Conservation (phyloP, 2,329 filamentous ascomycete species). For the Aureobasidium sp. region DNA sequence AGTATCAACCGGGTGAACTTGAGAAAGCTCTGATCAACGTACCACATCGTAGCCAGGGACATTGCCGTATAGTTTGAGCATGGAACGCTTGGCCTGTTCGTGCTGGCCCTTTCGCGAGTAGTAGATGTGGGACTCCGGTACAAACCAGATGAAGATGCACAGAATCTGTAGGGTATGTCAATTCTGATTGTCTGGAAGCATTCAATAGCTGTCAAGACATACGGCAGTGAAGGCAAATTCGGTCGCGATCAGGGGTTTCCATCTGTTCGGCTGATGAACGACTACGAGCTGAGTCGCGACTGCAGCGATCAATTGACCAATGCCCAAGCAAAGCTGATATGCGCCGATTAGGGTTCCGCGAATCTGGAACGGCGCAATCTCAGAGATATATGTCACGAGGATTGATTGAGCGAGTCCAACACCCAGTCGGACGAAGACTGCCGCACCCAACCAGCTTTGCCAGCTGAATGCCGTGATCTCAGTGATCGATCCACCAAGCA, state of each 20-base stretch:
- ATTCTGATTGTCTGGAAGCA: not conserved
- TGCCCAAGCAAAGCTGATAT: slow-evolving; percentile 19
- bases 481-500: slow-evolving; percentile 18
- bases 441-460: slow-evolving; percentile 20
- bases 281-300: slow-evolving; percentile 18
- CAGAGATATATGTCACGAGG: slow-evolving; percentile 20
- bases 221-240: slow-evolving; percentile 21
- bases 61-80: slow-evolving; percentile 18
- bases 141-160: slow-evolving; percentile 18
- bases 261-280: slow-evolving; percentile 17
- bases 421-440: slow-evolving; percentile 19
- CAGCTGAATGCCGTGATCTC: slow-evolving; percentile 19
- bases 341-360: slow-evolving; percentile 20
- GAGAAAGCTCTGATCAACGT: not conserved
- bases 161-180: slow-evolving; percentile 15
- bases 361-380: slow-evolving; percentile 20
- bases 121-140: slow-evolving; percentile 19
- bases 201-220: too few relatives aligned
- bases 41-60: slow-evolving; percentile 18
- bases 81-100: slow-evolving; percentile 17
- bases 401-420: slow-evolving; percentile 20
- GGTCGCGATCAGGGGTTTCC: slow-evolving; percentile 19
- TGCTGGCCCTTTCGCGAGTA: slow-evolving; percentile 18
- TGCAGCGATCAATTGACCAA: slow-evolving; percentile 19
- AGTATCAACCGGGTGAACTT: not conserved